These are phyloP conservation scores for Fusarium marasasianum DNA, from an alignment of 2,329 filamentous ascomycete genomes.

Conservation along the genomic window DNA sequence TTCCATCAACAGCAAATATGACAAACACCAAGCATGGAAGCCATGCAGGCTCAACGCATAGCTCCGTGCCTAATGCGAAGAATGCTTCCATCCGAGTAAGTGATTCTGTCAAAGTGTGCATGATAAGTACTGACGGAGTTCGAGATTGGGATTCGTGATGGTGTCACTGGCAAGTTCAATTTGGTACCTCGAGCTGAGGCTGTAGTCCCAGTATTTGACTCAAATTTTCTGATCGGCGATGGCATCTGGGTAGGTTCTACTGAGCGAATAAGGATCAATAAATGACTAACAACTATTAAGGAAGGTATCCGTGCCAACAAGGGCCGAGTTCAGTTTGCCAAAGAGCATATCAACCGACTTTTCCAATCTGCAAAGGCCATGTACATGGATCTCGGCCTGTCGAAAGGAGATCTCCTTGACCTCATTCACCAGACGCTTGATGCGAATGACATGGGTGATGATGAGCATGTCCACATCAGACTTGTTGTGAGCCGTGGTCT, in stretches of 20 bases:
- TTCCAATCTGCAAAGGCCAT: conserved; percentile 9
- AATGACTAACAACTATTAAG: neutral
- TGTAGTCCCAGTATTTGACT: neutral
- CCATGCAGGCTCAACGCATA: conserved; percentile 2
- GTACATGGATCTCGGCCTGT: neutral
- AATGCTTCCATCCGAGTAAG: neutral
- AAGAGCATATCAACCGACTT: neutral
- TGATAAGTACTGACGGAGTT: rapidly evolving
- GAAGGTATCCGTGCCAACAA: conserved; percentile 16
- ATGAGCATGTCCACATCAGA: conserved; percentile 9
- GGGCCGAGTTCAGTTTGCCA: neutral
- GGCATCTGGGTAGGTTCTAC: neutral
- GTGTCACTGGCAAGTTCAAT: neutral
- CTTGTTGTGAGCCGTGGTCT: neutral
- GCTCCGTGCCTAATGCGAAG: neutral
- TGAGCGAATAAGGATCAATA: no score
- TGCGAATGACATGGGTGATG: neutral
- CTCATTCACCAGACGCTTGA: neutral
- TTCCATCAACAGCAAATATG: neutral
- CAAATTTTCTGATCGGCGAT: conserved; percentile 8
- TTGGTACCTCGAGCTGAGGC: neutral
- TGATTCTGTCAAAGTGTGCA: no score
- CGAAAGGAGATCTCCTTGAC: neutral
- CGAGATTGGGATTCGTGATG: neutral
- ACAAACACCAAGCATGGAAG: rapidly evolving